Evolutionary conservation across 352 stramenopile genomes (phyloP).

Genomic region (Phytopythium delawarense): DNA sequence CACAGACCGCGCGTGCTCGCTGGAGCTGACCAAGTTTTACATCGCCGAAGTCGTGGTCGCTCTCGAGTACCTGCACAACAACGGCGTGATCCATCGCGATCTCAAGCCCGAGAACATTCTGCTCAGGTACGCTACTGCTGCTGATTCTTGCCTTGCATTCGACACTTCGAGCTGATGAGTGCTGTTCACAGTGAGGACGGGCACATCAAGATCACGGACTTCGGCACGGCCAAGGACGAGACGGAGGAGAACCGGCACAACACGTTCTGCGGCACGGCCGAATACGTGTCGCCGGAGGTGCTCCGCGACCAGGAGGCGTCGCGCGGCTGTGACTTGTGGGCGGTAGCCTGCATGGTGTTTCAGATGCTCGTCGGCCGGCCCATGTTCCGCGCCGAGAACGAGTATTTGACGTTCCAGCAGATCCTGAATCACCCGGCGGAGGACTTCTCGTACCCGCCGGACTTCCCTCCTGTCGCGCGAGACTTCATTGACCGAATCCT

Average conservation of each 20-base stretch:
- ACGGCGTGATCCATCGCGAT: slow-evolving; percentile 94
- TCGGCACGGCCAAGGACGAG: slow-evolving; percentile 85
- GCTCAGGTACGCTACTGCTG: slow-evolving; percentile 29
- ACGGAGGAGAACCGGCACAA: slow-evolving; percentile 78
- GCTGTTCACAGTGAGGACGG: slow-evolving; percentile 42
- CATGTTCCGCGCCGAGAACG: slow-evolving; percentile 87
- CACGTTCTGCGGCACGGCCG: slow-evolving; percentile 89
- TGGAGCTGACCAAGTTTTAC: slow-evolving; percentile 90
- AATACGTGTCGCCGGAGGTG: slow-evolving; percentile 92
- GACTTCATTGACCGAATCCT: slow-evolving; percentile 81
- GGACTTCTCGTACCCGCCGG: slow-evolving; percentile 65
- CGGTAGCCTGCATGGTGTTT: slow-evolving; percentile 89
- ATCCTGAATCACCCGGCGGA: slow-evolving; percentile 83
- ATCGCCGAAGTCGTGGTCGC: slow-evolving; percentile 93
- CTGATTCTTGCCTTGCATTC: neutral
- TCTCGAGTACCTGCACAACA: slow-evolving; percentile 93
- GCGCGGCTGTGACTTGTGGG: slow-evolving; percentile 87
- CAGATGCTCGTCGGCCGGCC: slow-evolving; percentile 83
- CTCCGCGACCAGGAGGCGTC: slow-evolving; percentile 81
- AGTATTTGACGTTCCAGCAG: slow-evolving; percentile 90
- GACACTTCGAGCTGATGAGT: neutral
- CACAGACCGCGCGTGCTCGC: slow-evolving; percentile 63
- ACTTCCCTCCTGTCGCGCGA: slow-evolving; percentile 51
- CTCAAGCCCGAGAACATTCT: slow-evolving; percentile 92
- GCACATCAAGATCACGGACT: slow-evolving; percentile 90